A percentile compares a stretch with the other conserved stretches of the same genome.
Conservation (phyloP, 371 early-diverging fungal species). For the Circinella minor region DNA sequence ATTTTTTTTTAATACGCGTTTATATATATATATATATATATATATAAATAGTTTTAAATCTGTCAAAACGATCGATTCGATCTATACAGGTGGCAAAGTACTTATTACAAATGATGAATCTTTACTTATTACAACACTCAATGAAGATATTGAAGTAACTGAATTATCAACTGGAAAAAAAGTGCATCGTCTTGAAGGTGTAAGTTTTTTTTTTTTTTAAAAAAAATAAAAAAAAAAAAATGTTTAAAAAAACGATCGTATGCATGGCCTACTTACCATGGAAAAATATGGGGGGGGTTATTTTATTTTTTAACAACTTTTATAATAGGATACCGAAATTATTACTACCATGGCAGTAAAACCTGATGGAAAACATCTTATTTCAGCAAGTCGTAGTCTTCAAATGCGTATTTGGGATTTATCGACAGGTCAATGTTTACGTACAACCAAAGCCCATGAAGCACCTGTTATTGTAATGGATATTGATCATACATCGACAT, state of each 20-base stretch:
- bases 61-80: slow-evolving; percentile 82
- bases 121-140: slow-evolving; percentile 77
- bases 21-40: too few species aligned
- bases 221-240: not conserved
- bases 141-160: slow-evolving; percentile 83
- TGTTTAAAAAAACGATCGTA: too few species aligned
- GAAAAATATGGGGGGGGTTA: too few species aligned
- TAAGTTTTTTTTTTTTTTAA: slow-evolving; percentile 27
- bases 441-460: slow-evolving; percentile 87
- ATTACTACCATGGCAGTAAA: slow-evolving; percentile 88
- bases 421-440: slow-evolving; percentile 62
- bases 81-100: slow-evolving; percentile 94
- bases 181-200: slow-evolving; percentile 71
- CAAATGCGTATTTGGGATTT: slow-evolving; percentile 83
- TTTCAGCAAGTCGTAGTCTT: slow-evolving; percentile 84
- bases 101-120: slow-evolving; percentile 72
- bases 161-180: slow-evolving; percentile 76
- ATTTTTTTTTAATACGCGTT: too few species aligned
- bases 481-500: slow-evolving; percentile 83
- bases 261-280: too few species aligned
- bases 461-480: slow-evolving; percentile 94
- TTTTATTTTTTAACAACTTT: too few species aligned
- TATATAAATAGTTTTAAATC: slow-evolving; percentile 82
- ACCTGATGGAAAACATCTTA: slow-evolving; percentile 78
- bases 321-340: slow-evolving; percentile 85